Evolutionary conservation across 176 grass and related monocot species (phyloP).

Genomic region (Ampelocalamus luodianensis): DNA sequence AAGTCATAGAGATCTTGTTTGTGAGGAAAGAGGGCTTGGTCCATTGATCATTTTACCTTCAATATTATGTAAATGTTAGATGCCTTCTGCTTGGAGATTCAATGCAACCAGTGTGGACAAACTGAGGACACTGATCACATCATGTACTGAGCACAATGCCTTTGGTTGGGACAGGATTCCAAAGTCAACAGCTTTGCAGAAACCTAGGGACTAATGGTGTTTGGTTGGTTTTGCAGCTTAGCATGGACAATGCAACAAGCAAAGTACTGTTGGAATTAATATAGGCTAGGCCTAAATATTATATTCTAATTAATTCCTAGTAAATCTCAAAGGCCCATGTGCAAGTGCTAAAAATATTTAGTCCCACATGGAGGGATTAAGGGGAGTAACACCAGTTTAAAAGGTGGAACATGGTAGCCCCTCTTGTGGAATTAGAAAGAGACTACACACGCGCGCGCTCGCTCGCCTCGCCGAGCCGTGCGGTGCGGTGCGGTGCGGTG

Average conservation of each 20-base stretch:
- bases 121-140: constrained; percentile 2
- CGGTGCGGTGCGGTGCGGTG: too few species aligned
- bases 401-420: too few species aligned
- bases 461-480: too few species aligned
- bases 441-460: too few species aligned
- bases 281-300: too few species aligned
- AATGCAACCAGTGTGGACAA: constrained; percentile 20
- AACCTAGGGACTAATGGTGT: constrained; percentile 4
- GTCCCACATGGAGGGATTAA: too few species aligned
- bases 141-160: not conserved
- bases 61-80: not conserved
- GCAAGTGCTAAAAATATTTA: too few species aligned
- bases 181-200: not conserved
- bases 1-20: not conserved
- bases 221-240: constrained; percentile 5
- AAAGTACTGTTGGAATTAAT: too few species aligned
- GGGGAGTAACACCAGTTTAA: too few species aligned
- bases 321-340: too few species aligned
- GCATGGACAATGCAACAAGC: not conserved
- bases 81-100: not conserved
- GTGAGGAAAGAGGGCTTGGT: not conserved
- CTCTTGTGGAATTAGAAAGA: too few species aligned
- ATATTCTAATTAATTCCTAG: too few species aligned
- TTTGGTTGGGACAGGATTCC: constrained; percentile 19
- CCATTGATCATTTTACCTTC: not conserved